A percentile compares a stretch with the other conserved stretches of the same genome.
phyloP scores from a whole-genome alignment of 805 yeast species.

The Yamadazyma endophytica region DNA sequence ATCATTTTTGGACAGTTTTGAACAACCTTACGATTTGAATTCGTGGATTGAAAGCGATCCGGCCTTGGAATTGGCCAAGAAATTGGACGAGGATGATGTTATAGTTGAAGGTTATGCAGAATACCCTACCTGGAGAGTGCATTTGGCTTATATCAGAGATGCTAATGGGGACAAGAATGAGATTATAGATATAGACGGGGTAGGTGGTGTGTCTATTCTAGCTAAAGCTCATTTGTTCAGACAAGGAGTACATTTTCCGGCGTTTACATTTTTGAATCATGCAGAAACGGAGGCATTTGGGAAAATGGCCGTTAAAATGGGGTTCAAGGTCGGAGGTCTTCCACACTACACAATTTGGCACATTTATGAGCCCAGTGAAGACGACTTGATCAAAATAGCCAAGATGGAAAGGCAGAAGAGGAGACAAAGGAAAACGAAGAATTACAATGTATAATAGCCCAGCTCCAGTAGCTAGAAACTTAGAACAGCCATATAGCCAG shows the following conservation, averaged over 20 bases:
- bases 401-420: constrained; percentile 64
- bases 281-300: constrained; percentile 90
- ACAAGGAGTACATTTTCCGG: constrained; percentile 80
- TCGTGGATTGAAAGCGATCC: constrained; percentile 91
- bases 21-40: constrained; percentile 93
- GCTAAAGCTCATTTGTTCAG: constrained; percentile 73
- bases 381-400: constrained; percentile 69
- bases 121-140: constrained; percentile 82
- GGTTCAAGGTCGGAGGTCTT: constrained; percentile 78
- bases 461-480: too few relatives aligned
- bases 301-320: constrained; percentile 74
- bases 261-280: constrained; percentile 77
- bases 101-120: constrained; percentile 88
- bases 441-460: constrained; percentile 1
- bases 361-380: constrained; percentile 84
- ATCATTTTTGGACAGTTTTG: constrained; percentile 71
- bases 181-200: constrained; percentile 73
- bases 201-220: constrained; percentile 81
- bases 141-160: constrained; percentile 68
- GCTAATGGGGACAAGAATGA: constrained; percentile 57
- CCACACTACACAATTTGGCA: constrained; percentile 93
- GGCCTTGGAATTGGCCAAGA: constrained; percentile 62
- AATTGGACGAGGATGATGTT: constrained; percentile 73
- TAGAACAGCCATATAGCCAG: too few relatives aligned
- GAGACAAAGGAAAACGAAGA: constrained; percentile 23